phyloP scores from a whole-genome alignment of 306 rosid genomes.

The Macrotyloma uniflorum region DNA sequence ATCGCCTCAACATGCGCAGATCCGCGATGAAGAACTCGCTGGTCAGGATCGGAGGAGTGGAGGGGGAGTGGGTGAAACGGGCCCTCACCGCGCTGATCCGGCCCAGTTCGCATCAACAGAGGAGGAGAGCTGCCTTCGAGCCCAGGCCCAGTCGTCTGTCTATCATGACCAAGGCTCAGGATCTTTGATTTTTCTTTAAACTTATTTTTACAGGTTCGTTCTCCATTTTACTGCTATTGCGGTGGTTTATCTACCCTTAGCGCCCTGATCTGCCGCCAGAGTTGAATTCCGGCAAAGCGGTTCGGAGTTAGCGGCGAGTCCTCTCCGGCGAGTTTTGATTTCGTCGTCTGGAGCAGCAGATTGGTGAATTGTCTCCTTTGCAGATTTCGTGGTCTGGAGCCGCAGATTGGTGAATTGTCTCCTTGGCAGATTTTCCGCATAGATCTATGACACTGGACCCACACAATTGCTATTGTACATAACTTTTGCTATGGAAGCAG shows the following conservation, averaged over 20 bases:
- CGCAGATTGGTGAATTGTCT: conserved; percentile 13
- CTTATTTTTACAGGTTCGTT: conserved; percentile 47
- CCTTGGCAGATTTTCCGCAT: conserved; percentile 17
- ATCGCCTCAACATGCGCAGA: conserved; percentile 81
- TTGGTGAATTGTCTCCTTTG: not conserved
- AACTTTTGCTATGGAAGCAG: conserved; percentile 73
- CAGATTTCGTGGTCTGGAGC: conserved; percentile 36
- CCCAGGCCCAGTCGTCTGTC: conserved; percentile 85
- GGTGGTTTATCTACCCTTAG: conserved; percentile 32
- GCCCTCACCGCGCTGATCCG: conserved; percentile 87
- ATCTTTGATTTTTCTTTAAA: conserved; percentile 39
- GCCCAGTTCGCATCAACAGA: conserved; percentile 87
- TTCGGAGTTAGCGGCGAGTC: conserved; percentile 7
- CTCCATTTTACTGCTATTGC: conserved; percentile 38
- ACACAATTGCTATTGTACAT: conserved; percentile 55
- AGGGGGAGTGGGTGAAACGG: conserved; percentile 93
- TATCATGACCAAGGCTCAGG: conserved; percentile 61
- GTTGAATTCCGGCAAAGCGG: conserved; percentile 38
- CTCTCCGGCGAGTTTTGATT: conserved; percentile 49
- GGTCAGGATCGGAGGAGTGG: conserved; percentile 90
- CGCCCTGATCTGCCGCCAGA: conserved; percentile 45
- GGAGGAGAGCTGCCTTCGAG: conserved; percentile 68
- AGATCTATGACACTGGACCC: conserved; percentile 43
- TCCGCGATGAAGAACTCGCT: conserved; percentile 97
- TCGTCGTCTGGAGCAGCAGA: conserved; percentile 35